Conservation (phyloP, 306 rosid genomes). For the Vigna hirtella region DNA sequence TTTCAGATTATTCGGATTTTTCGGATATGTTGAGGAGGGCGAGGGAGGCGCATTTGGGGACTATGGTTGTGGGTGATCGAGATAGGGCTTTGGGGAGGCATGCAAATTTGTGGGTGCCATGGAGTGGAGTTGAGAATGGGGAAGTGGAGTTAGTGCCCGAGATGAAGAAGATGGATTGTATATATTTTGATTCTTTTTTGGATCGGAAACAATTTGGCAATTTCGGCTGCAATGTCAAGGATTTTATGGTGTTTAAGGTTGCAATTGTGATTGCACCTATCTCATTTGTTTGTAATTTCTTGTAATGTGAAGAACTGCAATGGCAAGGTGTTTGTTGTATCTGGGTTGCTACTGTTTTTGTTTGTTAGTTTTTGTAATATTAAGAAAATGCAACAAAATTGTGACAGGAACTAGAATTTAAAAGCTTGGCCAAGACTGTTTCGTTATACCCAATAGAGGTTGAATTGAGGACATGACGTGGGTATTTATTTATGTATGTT, state of each 20-base stretch:
- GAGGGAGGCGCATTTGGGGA: constrained; percentile 70
- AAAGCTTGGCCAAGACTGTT: not conserved
- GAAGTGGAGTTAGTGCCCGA: constrained; percentile 59
- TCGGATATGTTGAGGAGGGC: constrained; percentile 83
- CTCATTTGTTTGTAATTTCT: no score
- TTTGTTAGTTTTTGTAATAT: not conserved
- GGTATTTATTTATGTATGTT: not conserved
- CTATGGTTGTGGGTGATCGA: constrained; percentile 85
- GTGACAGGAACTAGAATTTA: not conserved
- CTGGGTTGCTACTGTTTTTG: not conserved
- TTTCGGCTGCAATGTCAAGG: not conserved
- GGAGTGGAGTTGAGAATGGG: constrained; percentile 88
- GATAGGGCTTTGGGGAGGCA: constrained; percentile 73
- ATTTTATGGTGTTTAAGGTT: no score
- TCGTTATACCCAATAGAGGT: not conserved
- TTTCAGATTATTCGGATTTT: constrained; percentile 84
- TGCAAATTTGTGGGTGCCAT: constrained; percentile 92
- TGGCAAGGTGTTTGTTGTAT: not conserved
- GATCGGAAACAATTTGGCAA: not conserved
- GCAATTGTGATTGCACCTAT: no score
- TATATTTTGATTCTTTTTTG: constrained; percentile 34
- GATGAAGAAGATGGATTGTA: constrained; percentile 48
- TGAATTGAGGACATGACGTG: not conserved
- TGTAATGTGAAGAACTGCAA: no score
- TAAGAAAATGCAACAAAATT: not conserved